Evolutionary conservation across 139 green algal species (phyloP).

Genomic region (Tetraselmis striata): DNA sequence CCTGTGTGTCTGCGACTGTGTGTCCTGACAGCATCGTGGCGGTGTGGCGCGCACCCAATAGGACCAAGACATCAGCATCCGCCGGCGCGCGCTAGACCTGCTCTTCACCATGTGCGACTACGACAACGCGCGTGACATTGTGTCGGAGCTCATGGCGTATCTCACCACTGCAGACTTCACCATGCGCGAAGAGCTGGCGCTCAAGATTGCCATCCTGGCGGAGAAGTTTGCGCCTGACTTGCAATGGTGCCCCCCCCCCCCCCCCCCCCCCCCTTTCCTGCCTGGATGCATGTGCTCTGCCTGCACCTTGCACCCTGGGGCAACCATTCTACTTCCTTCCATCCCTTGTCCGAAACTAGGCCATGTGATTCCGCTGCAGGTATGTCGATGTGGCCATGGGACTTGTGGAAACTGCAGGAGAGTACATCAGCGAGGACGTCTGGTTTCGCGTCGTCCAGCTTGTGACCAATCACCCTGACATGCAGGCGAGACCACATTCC

Average conservation of each 20-base stretch:
- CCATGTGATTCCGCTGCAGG: too few species aligned
- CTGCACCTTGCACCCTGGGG: background rate
- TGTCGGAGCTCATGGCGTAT: slow-evolving; percentile 78
- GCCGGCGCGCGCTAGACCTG: slow-evolving; percentile 83
- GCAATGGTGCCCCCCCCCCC: slow-evolving; percentile 24
- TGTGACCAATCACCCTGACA: slow-evolving; percentile 83
- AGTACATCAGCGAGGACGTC: slow-evolving; percentile 89
- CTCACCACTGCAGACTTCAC: slow-evolving; percentile 77
- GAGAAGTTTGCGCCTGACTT: slow-evolving; percentile 80
- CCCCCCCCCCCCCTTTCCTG: background rate
- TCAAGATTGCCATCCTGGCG: slow-evolving; percentile 94
- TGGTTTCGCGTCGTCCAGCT: slow-evolving; percentile 95
- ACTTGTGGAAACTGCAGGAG: slow-evolving; percentile 87
- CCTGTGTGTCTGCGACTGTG: too few species aligned
- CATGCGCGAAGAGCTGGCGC: slow-evolving; percentile 92
- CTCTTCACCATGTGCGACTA: slow-evolving; percentile 85
- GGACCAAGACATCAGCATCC: slow-evolving; percentile 88
- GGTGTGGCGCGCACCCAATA: slow-evolving; percentile 27
- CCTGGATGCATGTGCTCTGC: background rate
- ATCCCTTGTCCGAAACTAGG: too few species aligned
- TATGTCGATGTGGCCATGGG: slow-evolving; percentile 85
- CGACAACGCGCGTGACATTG: slow-evolving; percentile 59
- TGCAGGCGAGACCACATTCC: slow-evolving; percentile 77
- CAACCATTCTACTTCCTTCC: slow-evolving; percentile 34
- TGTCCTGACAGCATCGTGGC: too few species aligned